phyloP scores from a whole-genome alignment of 352 stramenopile genomes.

The Globisporangium radiosum region DNA sequence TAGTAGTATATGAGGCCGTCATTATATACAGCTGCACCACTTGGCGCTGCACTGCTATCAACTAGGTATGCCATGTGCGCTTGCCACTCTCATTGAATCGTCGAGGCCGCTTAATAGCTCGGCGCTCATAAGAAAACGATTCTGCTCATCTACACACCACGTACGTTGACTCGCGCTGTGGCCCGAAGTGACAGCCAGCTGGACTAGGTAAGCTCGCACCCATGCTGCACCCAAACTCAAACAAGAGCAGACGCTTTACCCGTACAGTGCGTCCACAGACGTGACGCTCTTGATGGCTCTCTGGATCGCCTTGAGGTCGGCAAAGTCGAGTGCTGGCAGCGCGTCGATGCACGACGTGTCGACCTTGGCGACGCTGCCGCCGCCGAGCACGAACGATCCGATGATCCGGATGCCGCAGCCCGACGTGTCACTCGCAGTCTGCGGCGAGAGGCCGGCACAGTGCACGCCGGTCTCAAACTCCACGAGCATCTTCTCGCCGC shows the following conservation, averaged over 20 bases:
- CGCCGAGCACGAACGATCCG: slow-evolving; percentile 9
- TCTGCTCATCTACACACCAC: no score
- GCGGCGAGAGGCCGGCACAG: slow-evolving; percentile 9
- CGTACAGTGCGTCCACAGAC: slow-evolving; percentile 12
- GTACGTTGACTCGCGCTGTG: no score
- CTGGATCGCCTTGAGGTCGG: neutral
- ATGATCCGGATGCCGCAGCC: slow-evolving; percentile 18
- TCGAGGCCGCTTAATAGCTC: no score
- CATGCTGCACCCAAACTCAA: no score
- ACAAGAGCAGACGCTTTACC: neutral
- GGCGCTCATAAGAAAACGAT: no score
- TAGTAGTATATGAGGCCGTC: neutral
- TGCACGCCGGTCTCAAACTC: slow-evolving; percentile 23
- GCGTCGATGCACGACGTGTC: slow-evolving; percentile 17
- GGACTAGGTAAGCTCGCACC: no score
- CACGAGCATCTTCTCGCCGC: slow-evolving; percentile 14
- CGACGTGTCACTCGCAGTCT: neutral
- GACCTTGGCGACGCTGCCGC: slow-evolving; percentile 15
- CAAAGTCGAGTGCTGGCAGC: slow-evolving; percentile 6
- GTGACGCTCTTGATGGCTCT: neutral
- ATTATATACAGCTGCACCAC: neutral
- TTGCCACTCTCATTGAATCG: no score
- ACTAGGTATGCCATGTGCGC: no score
- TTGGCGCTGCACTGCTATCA: no score
- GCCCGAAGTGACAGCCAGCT: no score